phyloP scores from a whole-genome alignment of 371 early-diverging fungal species.

The Mucor sp. region DNA sequence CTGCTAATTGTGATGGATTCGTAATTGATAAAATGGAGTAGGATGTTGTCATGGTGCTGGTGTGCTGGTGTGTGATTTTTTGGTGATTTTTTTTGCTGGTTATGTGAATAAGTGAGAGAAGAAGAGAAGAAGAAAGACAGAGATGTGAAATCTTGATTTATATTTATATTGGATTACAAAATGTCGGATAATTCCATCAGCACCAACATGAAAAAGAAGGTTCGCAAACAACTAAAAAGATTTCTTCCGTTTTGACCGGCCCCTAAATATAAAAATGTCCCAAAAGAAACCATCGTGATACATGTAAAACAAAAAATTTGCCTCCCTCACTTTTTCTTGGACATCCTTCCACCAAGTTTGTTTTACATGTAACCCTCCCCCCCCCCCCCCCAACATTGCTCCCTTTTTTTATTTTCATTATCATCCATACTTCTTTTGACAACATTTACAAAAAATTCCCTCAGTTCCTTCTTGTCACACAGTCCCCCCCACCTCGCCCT shows the following conservation, averaged over 20 bases:
- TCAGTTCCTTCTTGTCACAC: conserved; percentile 1
- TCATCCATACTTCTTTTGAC: conserved; percentile 3
- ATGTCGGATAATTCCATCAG: conserved; percentile 3
- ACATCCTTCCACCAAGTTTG: background rate
- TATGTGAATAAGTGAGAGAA: background rate
- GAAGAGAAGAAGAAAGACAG: conserved; percentile 7
- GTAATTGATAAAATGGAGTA: conserved; percentile 22
- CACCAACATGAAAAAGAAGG: background rate
- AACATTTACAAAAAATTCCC: background rate
- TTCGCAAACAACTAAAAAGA: conserved; percentile 4
- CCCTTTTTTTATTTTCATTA: conserved; percentile 1
- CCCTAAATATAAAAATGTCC: background rate
- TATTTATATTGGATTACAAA: conserved; percentile 2
- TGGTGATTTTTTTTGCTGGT: conserved; percentile 11
- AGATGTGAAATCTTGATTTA: background rate
- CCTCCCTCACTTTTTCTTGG: conserved; percentile 4
- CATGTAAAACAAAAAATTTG: conserved; percentile 1
- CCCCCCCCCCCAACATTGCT: background rate
- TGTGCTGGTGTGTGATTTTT: background rate
- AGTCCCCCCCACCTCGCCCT: background rate
- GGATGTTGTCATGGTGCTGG: background rate
- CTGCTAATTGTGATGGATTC: conserved; percentile 38
- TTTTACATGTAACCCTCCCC: background rate
- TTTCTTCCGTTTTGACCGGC: conserved; percentile 4
- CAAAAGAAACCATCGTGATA: conserved; percentile 3